Evolutionary conservation across 768 basidiomycete species (phyloP).

Genomic region (Leccinum imitatum): DNA sequence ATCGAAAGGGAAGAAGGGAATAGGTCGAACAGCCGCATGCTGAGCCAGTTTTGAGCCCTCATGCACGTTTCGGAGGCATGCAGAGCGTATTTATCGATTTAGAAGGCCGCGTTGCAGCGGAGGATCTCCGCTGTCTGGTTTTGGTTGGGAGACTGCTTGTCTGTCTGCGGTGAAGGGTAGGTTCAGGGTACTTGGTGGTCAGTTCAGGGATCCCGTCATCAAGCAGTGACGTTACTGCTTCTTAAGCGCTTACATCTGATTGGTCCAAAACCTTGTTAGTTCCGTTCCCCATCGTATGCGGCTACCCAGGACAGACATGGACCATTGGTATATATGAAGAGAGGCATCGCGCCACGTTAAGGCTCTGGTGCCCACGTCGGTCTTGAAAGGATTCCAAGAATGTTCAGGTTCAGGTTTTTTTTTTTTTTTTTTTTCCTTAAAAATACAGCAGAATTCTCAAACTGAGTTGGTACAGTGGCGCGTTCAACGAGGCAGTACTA

Average conservation of each 20-base stretch:
- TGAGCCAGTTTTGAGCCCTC: slow-evolving; percentile 14
- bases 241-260: slow-evolving; percentile 12
- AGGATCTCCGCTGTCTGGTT: slow-evolving; percentile 29
- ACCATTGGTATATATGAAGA: background rate
- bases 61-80: slow-evolving; percentile 30
- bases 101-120: slow-evolving; percentile 27
- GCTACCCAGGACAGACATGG: slow-evolving; percentile 13
- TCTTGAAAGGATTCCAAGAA: background rate
- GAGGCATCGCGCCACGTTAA: slow-evolving; percentile 1
- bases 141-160: slow-evolving; percentile 15
- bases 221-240: slow-evolving; percentile 1
- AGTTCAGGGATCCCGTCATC: slow-evolving; percentile 6
- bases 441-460: too few species aligned
- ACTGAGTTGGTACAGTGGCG: too few species aligned
- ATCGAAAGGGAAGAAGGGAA: slow-evolving; percentile 1
- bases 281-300: slow-evolving; percentile 7
- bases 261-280: slow-evolving; percentile 8
- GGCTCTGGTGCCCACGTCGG: background rate
- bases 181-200: slow-evolving; percentile 13
- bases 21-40: slow-evolving; percentile 10
- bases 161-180: slow-evolving; percentile 8
- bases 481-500: too few species aligned
- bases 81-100: slow-evolving; percentile 15
- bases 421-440: too few species aligned
- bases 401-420: background rate